These are phyloP conservation scores for Alternaria arborescens DNA, from an alignment of 2,329 filamentous ascomycete species.

Conservation along the genomic window DNA sequence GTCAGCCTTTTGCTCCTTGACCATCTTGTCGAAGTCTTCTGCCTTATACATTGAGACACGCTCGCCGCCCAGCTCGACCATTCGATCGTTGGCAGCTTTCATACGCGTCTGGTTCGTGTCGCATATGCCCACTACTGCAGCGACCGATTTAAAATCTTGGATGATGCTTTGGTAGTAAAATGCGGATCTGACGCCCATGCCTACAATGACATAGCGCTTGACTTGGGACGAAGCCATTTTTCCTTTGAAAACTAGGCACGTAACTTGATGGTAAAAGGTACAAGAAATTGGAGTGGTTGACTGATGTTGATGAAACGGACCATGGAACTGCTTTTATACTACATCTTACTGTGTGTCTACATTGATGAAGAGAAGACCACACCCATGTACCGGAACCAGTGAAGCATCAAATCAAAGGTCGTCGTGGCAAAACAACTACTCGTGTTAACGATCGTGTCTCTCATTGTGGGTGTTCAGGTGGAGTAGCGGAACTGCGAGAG, in stretches of 20 bases:
- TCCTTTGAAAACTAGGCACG: background rate
- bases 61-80: slow-evolving; percentile 58
- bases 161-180: slow-evolving; percentile 70
- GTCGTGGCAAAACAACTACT: background rate
- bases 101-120: slow-evolving; percentile 69
- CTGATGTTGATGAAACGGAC: background rate
- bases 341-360: background rate
- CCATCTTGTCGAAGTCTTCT: slow-evolving; percentile 66
- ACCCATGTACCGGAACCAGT: background rate
- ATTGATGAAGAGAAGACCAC: background rate
- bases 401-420: slow-evolving; percentile 2
- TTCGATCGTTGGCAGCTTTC: slow-evolving; percentile 62
- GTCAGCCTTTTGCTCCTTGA: slow-evolving; percentile 64
- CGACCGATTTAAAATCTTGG: slow-evolving; percentile 60
- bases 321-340: background rate
- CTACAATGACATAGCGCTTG: slow-evolving; percentile 62
- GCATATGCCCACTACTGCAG: slow-evolving; percentile 64
- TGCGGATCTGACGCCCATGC: slow-evolving; percentile 66
- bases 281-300: background rate
- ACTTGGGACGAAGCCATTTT: slow-evolving; percentile 5
- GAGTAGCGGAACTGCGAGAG: background rate
- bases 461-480: background rate
- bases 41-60: slow-evolving; percentile 64
- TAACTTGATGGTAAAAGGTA: background rate
- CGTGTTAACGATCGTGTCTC: background rate